Conservation (phyloP, 768 basidiomycete genomes). For the Lentinula sp. region DNA sequence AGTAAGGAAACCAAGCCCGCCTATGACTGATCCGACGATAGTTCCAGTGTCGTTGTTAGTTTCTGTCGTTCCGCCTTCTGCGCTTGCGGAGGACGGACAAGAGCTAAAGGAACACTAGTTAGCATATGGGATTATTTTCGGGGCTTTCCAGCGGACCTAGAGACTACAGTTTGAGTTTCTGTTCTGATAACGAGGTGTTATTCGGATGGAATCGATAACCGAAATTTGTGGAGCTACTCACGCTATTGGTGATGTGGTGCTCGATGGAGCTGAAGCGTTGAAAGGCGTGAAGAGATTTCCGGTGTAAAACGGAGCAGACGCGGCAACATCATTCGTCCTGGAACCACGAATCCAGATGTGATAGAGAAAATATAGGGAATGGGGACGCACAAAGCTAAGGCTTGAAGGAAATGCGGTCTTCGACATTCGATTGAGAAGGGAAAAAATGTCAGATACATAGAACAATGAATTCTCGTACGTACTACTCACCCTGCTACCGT, state of each 20-base stretch:
- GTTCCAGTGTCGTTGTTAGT: not conserved
- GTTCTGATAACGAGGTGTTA: not conserved
- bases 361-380: not conserved
- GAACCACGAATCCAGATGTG: not conserved
- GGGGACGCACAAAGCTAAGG: not conserved
- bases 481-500: not conserved
- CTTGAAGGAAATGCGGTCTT: not conserved
- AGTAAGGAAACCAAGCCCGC: not conserved
- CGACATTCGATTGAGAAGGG: too few species aligned
- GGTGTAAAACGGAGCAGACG: not conserved
- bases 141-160: not conserved
- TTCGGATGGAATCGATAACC: too few species aligned
- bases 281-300: not conserved
- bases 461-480: not conserved
- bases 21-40: not conserved
- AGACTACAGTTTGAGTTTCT: not conserved
- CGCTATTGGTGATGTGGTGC: not conserved
- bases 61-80: not conserved
- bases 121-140: not conserved
- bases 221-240: not conserved
- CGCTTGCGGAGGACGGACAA: not conserved
- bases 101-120: not conserved
- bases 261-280: not conserved
- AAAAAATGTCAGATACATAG: not conserved
- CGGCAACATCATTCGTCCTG: not conserved